Evolutionary conservation across 495 filamentous ascomycete genomes (phyloP).

Genomic region (Penicillium canariense): DNA sequence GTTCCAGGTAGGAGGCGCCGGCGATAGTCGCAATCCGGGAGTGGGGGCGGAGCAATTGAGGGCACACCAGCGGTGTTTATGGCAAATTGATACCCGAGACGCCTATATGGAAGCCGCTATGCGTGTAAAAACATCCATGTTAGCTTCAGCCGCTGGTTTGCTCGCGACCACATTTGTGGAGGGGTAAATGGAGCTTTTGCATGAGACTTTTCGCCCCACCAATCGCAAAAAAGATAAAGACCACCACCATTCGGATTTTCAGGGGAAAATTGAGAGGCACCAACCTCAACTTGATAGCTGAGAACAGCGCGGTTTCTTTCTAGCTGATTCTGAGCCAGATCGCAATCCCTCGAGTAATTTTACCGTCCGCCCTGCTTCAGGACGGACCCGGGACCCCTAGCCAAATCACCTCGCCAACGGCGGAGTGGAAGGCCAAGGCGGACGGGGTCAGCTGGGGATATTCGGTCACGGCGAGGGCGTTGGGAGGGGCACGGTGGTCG

Average conservation of each 20-base stretch:
- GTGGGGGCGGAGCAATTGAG: slow-evolving; percentile 13
- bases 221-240: not conserved
- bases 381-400: slow-evolving; percentile 57
- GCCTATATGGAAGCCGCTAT: slow-evolving; percentile 16
- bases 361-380: slow-evolving; percentile 61
- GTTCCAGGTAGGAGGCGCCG: slow-evolving; percentile 3
- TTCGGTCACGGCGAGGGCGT: slow-evolving; percentile 12
- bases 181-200: slow-evolving; percentile 25
- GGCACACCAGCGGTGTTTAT: slow-evolving; percentile 19
- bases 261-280: slow-evolving; percentile 1
- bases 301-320: slow-evolving; percentile 9
- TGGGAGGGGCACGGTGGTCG: slow-evolving; percentile 5
- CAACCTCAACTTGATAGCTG: slow-evolving; percentile 18
- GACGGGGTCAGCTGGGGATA: slow-evolving; percentile 5
- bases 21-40: slow-evolving; percentile 9
- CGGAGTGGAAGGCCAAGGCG: slow-evolving; percentile 26
- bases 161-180: slow-evolving; percentile 9
- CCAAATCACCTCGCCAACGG: slow-evolving; percentile 44
- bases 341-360: slow-evolving; percentile 28
- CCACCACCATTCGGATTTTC: not conserved
- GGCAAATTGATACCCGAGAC: slow-evolving; percentile 22
- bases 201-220: slow-evolving; percentile 18
- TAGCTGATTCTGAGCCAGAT: slow-evolving; percentile 9
- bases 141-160: slow-evolving; percentile 13
- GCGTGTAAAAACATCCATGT: slow-evolving; percentile 6